Percentiles rank a stretch among this genome's conserved stretches.
These are phyloP conservation scores for Bruguiera parviflora DNA, from an alignment of 345 rosid genomes.

Conservation along the genomic window DNA sequence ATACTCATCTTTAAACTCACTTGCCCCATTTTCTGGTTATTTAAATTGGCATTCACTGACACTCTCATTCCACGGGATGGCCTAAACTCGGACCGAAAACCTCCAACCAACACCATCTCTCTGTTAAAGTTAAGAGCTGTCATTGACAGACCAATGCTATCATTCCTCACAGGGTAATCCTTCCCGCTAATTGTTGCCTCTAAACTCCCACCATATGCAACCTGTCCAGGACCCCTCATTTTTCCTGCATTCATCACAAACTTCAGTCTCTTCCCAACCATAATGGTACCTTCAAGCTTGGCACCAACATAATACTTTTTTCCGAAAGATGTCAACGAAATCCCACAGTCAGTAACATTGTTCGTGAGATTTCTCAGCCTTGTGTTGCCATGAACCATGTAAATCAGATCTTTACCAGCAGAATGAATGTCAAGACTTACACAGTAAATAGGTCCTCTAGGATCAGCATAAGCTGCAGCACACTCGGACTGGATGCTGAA, in stretches of 20 bases:
- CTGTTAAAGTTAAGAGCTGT: conserved; percentile 63
- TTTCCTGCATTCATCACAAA: conserved; percentile 64
- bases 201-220: conserved; percentile 70
- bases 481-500: conserved; percentile 81
- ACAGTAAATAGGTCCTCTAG: conserved; percentile 50
- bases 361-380: conserved; percentile 60
- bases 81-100: conserved; percentile 67
- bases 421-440: conserved; percentile 78
- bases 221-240: conserved; percentile 58
- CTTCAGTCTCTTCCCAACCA: conserved; percentile 74
- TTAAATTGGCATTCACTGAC: conserved; percentile 57
- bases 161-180: conserved; percentile 75
- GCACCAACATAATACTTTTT: conserved; percentile 64
- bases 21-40: conserved; percentile 79
- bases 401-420: conserved; percentile 69
- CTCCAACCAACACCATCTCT: conserved; percentile 74
- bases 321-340: conserved; percentile 61
- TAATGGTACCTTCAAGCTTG: conserved; percentile 70
- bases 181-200: conserved; percentile 77
- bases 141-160: conserved; percentile 52
- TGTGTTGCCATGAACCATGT: conserved; percentile 52
- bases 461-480: conserved; percentile 53
- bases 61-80: conserved; percentile 54
- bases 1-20: conserved; percentile 59
- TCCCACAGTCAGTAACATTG: conserved; percentile 60